These are phyloP conservation scores for Monilinia vaccinii-corymbosi DNA, from an alignment of 2,329 filamentous ascomycete species.

Conservation along the genomic window DNA sequence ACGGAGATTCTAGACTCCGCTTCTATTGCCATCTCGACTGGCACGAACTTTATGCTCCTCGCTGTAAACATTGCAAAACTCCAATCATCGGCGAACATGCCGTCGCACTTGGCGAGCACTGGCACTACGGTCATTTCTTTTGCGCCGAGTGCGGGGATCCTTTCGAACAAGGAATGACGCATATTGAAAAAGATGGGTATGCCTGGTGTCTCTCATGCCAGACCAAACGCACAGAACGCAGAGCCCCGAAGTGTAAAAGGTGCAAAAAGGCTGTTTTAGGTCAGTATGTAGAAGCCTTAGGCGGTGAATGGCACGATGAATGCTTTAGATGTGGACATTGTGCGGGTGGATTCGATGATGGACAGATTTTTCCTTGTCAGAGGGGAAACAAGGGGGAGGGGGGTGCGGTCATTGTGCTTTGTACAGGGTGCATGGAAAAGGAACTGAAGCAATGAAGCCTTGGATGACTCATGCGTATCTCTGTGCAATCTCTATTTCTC, in stretches of 20 bases:
- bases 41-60: slow-evolving; percentile 86
- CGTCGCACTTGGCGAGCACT: slow-evolving; percentile 87
- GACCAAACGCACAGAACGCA: slow-evolving; percentile 81
- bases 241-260: slow-evolving; percentile 77
- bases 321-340: slow-evolving; percentile 77
- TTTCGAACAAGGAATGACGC: slow-evolving; percentile 62
- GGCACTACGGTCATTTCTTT: slow-evolving; percentile 97
- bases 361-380: slow-evolving; percentile 49
- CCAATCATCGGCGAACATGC: slow-evolving; percentile 94
- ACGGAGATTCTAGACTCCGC: slow-evolving; percentile 63
- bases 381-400: slow-evolving; percentile 36
- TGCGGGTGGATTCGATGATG: slow-evolving; percentile 51
- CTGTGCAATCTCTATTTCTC: neutral
- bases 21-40: slow-evolving; percentile 99
- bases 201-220: slow-evolving; percentile 95
- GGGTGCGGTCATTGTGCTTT: slow-evolving; percentile 45
- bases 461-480: neutral
- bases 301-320: slow-evolving; percentile 83
- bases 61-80: slow-evolving; percentile 92
- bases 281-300: slow-evolving; percentile 80
- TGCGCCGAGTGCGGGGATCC: slow-evolving; percentile 97
- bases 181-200: slow-evolving; percentile 92
- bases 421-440: slow-evolving; percentile 49
- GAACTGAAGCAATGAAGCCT: slow-evolving; percentile 42
- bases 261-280: slow-evolving; percentile 82